Evolutionary conservation across 2,329 filamentous ascomycete species (phyloP), one percentile per base, ranked within the genome.

Genomic region (Ceratocystis albifundus): DNA sequence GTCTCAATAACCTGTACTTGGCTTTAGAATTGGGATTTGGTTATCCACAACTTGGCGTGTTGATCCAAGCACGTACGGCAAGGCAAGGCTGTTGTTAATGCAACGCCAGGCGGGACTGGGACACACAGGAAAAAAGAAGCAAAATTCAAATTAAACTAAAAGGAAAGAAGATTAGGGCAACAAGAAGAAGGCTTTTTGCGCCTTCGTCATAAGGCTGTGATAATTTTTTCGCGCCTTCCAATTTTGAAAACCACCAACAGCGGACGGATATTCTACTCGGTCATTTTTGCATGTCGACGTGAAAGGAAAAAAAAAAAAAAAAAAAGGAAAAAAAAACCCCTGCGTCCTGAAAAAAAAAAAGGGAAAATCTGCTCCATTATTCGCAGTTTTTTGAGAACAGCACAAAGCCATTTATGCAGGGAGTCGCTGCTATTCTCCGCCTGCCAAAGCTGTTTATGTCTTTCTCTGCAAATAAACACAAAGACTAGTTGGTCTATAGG

Each of bases 391-490:
- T 53, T n/a, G 22, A 53, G 48, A 28, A 53, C 48, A 53, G 15
- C 48, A 53, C 48, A 53, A 25, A 53, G 48, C 15, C 48, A 53
- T 59, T 59, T 59, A 59, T 59, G 55, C 55, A 59, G 55, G 55
- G 55, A 59, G 5, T 25, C 22, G 28, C 17, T 10, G 53, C 53
- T 59, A 30, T 20, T 53, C 20, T 22, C 48, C 17, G 46, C n/a
- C 15, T 3, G 22, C 10, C 8, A 32, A 32, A 28, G 53, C 53
- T 32, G 55, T 59, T 30, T 32, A 10, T 32, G 25, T 30, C 15
- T 6, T 6, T 4, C 7, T 36, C 12, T 8, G 12, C 36, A 41
- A 41, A 41, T 41, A 41, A 41, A 41, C 12, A 41, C 10, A 12
- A 41, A 1, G 20, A 17, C 12, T 0, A 10, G 28, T 8, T 22